phyloP scores from a whole-genome alignment of 768 basidiomycete species.

The Mrakia frigida region DNA sequence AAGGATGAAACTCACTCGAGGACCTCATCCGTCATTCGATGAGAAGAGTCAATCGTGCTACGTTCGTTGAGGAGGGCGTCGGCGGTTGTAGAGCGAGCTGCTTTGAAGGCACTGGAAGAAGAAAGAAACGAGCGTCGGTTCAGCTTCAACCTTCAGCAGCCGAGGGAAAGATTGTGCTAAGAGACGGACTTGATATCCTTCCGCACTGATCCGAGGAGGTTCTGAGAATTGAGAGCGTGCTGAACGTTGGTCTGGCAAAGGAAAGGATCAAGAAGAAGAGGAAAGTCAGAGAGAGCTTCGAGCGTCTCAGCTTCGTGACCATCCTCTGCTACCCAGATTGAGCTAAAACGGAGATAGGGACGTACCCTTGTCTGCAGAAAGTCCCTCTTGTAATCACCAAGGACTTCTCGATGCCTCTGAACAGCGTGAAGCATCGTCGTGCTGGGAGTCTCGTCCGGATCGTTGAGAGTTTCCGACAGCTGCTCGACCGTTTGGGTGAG shows the following conservation, averaged over 20 bases:
- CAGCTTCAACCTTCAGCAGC: not conserved
- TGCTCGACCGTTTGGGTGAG: slow-evolving; percentile 81
- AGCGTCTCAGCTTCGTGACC: not conserved
- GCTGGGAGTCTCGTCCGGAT: slow-evolving; percentile 62
- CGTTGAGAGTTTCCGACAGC: slow-evolving; percentile 60
- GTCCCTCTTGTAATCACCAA: slow-evolving; percentile 80
- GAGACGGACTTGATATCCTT: slow-evolving; percentile 84
- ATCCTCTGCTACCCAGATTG: not conserved
- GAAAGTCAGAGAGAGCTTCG: not conserved
- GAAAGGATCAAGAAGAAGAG: not conserved
- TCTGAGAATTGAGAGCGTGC: slow-evolving; percentile 75
- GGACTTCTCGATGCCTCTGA: slow-evolving; percentile 82
- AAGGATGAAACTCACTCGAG: slow-evolving; percentile 61
- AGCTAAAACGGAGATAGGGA: not conserved
- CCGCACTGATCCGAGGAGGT: slow-evolving; percentile 79
- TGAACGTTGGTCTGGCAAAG: slow-evolving; percentile 64
- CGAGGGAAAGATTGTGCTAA: not conserved
- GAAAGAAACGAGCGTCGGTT: not conserved
- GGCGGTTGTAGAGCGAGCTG: slow-evolving; percentile 60
- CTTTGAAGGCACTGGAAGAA: slow-evolving; percentile 71
- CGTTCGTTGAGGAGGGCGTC: slow-evolving; percentile 85
- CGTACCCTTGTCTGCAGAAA: slow-evolving; percentile 75
- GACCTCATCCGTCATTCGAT: slow-evolving; percentile 88
- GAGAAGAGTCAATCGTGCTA: slow-evolving; percentile 81
- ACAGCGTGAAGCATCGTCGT: slow-evolving; percentile 81